A percentile compares a stretch with the other conserved stretches of the same genome.
Conservation (phyloP, 2,329 filamentous ascomycete species). For the Mycosphaerelloides madeirae region DNA sequence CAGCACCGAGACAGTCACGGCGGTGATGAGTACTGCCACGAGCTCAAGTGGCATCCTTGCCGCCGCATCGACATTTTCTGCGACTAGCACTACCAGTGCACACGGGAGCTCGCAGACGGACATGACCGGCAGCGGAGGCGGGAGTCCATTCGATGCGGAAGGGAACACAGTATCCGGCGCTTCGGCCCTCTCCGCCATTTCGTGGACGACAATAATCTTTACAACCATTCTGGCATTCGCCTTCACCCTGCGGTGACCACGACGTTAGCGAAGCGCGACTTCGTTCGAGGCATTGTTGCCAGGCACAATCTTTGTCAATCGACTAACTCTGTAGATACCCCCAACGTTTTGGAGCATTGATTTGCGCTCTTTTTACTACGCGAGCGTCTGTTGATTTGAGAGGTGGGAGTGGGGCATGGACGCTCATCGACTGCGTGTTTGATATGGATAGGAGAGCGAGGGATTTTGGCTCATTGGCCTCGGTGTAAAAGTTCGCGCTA, state of each 20-base stretch:
- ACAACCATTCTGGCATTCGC: conserved; percentile 5
- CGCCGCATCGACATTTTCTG: conserved; percentile 16
- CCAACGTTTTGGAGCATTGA: background rate
- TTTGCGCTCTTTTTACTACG: too few relatives aligned
- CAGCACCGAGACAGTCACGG: conserved; percentile 16
- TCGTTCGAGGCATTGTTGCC: too few relatives aligned
- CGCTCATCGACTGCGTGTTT: too few relatives aligned
- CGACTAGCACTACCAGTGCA: conserved; percentile 13
- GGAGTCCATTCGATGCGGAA: conserved; percentile 42
- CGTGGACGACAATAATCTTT: conserved; percentile 5
- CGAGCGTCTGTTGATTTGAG: too few relatives aligned
- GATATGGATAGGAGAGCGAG: too few relatives aligned
- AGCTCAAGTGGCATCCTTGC: conserved; percentile 15
- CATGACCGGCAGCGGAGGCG: conserved; percentile 35
- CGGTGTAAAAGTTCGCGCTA: too few relatives aligned
- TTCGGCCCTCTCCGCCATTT: conserved; percentile 1
- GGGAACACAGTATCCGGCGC: conserved; percentile 16
- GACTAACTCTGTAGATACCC: conserved; percentile 6
- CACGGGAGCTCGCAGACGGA: conserved; percentile 30
- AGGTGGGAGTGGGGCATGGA: too few relatives aligned
- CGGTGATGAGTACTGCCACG: conserved; percentile 6
- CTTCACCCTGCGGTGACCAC: conserved; percentile 5
- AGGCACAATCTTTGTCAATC: background rate
- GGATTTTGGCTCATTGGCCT: too few relatives aligned
- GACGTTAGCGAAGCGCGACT: background rate